Evolutionary conservation across 805 yeast genomes (phyloP), one percentile per base, ranked within the genome.

Genomic region (Cyberlindnera bimundalis): DNA sequence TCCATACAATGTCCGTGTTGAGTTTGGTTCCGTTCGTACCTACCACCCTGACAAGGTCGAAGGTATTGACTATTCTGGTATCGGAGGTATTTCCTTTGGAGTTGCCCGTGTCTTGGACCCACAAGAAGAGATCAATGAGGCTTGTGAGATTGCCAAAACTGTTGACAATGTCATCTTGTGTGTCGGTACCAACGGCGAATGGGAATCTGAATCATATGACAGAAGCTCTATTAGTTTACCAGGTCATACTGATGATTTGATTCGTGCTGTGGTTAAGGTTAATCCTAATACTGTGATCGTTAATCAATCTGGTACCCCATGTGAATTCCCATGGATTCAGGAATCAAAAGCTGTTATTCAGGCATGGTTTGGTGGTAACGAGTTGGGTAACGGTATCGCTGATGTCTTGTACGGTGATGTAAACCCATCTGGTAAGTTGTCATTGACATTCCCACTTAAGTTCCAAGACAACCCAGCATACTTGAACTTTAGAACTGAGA

Each of bases 131-230:
- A 61, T 71, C 26, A 36, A 40, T 1, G 50, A 55, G 15, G 81
- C 84, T 5, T 74, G 66, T 12, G 67, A 60, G 9, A 43, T 70
- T 29, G 83, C 84, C 23, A 63, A 66, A 42, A 25, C 51, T 2
- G 76, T 61, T 13, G 83, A 78, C 48, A 76, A 73, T 52, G 81
- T 74, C 17, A 54, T 77, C 20, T 48, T 78, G 37, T 60, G 67
- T 42, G 60, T 72, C 43, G 83, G 84, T 31, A 64, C 75, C 39
- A 67, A 73, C 44, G 61, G 63, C 31, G 81, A 76, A 32, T 78
- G 78, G 74, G 84, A 79, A 56, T 62, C 76, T 19, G 84, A 79
- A 58, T 81, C 83, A 21, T 71, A 65, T 47, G 84, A 79, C 55
- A 64, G 84, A 51, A 55, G 57, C 10, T 43, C 62, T 53, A 69